phyloP scores from a whole-genome alignment of 2,329 filamentous ascomycete genomes.

The Hymenoscyphus salicellus region DNA sequence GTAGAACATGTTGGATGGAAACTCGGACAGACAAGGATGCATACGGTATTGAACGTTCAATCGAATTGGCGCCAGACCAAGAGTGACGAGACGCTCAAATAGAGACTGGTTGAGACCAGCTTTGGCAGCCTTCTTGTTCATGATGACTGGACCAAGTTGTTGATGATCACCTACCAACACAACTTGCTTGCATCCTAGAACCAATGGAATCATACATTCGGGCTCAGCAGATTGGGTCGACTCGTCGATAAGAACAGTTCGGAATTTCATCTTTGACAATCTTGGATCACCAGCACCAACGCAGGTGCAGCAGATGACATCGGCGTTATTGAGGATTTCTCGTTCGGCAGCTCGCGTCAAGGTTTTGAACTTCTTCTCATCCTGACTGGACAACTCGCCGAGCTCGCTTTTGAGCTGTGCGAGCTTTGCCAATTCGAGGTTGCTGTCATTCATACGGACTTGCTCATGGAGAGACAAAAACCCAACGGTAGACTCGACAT shows the following conservation, averaged over 20 bases:
- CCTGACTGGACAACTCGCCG: slow-evolving; percentile 87
- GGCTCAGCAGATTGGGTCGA: slow-evolving; percentile 97
- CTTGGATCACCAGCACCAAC: slow-evolving; percentile 95
- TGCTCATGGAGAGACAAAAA: slow-evolving; percentile 96
- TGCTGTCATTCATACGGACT: slow-evolving; percentile 95
- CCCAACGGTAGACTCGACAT: slow-evolving; percentile 96
- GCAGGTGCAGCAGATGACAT: slow-evolving; percentile 98
- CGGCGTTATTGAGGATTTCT: slow-evolving; percentile 90
- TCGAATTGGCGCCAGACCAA: slow-evolving; percentile 86
- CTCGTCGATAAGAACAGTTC: slow-evolving; percentile 96
- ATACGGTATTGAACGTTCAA: slow-evolving; percentile 98
- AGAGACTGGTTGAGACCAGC: slow-evolving; percentile 97
- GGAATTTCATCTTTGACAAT: slow-evolving; percentile 95
- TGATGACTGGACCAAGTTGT: slow-evolving; percentile 95
- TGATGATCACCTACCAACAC: slow-evolving; percentile 99
- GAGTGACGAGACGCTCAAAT: slow-evolving; percentile 90
- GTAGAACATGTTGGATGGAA: slow-evolving; percentile 99
- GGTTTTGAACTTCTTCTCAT: slow-evolving; percentile 98
- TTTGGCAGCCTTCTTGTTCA: slow-evolving; percentile 99
- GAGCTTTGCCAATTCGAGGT: slow-evolving; percentile 87
- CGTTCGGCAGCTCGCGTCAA: slow-evolving; percentile 90
- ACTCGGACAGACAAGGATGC: slow-evolving; percentile 95
- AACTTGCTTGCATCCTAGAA: slow-evolving; percentile 96
- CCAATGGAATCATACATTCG: slow-evolving; percentile 97
- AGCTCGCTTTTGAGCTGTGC: slow-evolving; percentile 89